Evolutionary conservation across 2,329 filamentous ascomycete species (phyloP).

Genomic region (Claviceps paspali): DNA sequence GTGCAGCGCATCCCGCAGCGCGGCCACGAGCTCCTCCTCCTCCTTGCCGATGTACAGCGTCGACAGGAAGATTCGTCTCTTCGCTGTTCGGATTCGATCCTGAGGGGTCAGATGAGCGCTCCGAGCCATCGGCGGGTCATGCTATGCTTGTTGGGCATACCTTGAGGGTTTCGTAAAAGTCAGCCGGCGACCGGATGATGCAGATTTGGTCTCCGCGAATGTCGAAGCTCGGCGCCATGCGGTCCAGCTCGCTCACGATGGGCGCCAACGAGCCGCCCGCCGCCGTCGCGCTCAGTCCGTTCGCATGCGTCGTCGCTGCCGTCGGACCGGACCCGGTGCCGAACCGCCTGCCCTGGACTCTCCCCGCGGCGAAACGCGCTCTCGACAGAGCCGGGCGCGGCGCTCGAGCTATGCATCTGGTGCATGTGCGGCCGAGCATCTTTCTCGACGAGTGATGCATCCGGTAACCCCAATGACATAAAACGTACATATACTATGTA

Average conservation of each 20-base stretch:
- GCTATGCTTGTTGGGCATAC: no score
- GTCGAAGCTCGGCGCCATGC: conserved; percentile 79
- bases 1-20: conserved; percentile 58
- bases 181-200: conserved; percentile 64
- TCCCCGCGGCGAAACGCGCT: no score
- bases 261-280: conserved; percentile 31
- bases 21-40: conserved; percentile 74
- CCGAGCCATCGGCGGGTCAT: no score
- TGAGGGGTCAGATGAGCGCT: conserved; percentile 19
- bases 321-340: conserved; percentile 19
- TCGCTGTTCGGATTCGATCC: conserved; percentile 68
- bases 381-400: conserved; percentile 7
- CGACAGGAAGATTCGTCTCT: conserved; percentile 75
- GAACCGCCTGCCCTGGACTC: conserved; percentile 25
- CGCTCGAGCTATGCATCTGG: conserved; percentile 15
- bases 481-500: no score
- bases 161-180: conserved; percentile 88
- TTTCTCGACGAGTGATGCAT: no score
- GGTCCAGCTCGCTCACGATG: conserved; percentile 62
- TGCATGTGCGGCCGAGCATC: conserved; percentile 22
- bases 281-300: conserved; percentile 5
- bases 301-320: conserved; percentile 14
- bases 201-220: conserved; percentile 65
- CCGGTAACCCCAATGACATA: no score
- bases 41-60: conserved; percentile 93